These are phyloP conservation scores for Nitzschia sp. DNA, from an alignment of 108 stramenopile species.

Conservation along the genomic window DNA sequence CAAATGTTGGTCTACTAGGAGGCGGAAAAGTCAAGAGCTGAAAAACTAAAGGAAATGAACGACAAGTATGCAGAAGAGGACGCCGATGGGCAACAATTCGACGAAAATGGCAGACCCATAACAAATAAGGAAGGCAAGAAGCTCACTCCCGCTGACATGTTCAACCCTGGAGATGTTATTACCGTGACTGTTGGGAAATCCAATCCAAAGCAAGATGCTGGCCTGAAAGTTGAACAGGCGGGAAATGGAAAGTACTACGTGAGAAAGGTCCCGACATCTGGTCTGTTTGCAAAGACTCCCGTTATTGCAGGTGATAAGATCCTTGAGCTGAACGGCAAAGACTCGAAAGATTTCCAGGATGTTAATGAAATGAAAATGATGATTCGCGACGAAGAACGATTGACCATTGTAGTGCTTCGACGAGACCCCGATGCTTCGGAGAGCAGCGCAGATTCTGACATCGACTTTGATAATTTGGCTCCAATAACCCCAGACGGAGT, in stretches of 20 bases:
- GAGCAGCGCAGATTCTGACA: conserved; percentile 36
- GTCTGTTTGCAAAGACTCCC: conserved; percentile 43
- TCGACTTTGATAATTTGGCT: conserved; percentile 29
- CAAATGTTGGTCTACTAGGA: conserved; percentile 1
- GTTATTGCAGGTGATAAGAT: conserved; percentile 44
- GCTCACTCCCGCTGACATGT: conserved; percentile 47
- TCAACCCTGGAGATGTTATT: conserved; percentile 44
- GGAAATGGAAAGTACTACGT: conserved; percentile 48
- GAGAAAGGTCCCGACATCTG: conserved; percentile 38
- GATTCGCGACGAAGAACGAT: conserved; percentile 28
- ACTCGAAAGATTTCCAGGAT: conserved; percentile 25
- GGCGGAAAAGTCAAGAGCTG: conserved; percentile 29
- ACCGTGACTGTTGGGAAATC: conserved; percentile 42
- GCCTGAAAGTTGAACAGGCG: conserved; percentile 40
- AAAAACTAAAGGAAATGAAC: conserved; percentile 29
- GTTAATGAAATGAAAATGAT: conserved; percentile 41
- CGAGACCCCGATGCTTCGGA: conserved; percentile 42
- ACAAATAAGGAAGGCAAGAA: conserved; percentile 37
- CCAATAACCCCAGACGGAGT: conserved; percentile 30
- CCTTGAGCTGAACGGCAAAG: conserved; percentile 39
- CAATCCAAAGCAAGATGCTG: conserved; percentile 37
- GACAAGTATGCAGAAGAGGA: conserved; percentile 10
- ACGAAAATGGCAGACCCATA: conserved; percentile 31
- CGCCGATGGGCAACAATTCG: conserved; percentile 29
- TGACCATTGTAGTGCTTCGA: conserved; percentile 38